Evolutionary conservation across 2,329 filamentous ascomycete species (phyloP).

Genomic region (Fusarium sulawesiense): DNA sequence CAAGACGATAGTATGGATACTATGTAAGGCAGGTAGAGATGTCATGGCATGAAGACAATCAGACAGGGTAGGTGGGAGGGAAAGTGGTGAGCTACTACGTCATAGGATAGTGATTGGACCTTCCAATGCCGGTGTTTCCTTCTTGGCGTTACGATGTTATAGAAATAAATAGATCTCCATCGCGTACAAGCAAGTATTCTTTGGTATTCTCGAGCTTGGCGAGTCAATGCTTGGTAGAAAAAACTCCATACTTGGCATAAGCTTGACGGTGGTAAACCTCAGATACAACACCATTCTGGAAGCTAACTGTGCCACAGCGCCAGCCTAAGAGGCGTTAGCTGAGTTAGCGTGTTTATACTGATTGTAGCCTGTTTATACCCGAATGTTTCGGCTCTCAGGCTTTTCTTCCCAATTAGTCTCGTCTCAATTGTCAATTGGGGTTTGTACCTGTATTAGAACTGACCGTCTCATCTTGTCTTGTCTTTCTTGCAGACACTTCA

Average conservation of each 20-base stretch:
- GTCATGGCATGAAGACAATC: constrained; percentile 1
- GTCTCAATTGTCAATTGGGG: not conserved
- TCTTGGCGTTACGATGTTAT: constrained; percentile 38
- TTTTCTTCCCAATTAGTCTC: not conserved
- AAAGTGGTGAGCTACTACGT: constrained; percentile 40
- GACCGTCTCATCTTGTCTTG: not conserved
- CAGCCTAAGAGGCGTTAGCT: constrained; percentile 20
- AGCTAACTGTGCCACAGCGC: constrained; percentile 13
- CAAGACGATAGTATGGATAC: not conserved
- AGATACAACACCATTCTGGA: not conserved
- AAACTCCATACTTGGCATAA: constrained; percentile 18
- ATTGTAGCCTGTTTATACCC: constrained; percentile 10
- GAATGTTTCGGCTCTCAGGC: not conserved
- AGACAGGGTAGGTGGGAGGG: not conserved
- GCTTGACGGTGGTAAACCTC: constrained; percentile 8
- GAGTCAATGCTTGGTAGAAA: constrained; percentile 24
- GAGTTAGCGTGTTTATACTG: constrained; percentile 12
- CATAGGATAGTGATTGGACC: constrained; percentile 20
- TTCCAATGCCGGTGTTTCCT: constrained; percentile 36
- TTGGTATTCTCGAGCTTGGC: constrained; percentile 22
- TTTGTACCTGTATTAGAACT: not conserved
- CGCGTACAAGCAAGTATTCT: constrained; percentile 21
- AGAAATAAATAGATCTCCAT: constrained; percentile 26
- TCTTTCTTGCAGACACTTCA: not conserved
- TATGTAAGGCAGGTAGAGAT: not conserved